Evolutionary conservation across 2,329 filamentous ascomycete species (phyloP).

Genomic region (Keithomyces neogunnii): DNA sequence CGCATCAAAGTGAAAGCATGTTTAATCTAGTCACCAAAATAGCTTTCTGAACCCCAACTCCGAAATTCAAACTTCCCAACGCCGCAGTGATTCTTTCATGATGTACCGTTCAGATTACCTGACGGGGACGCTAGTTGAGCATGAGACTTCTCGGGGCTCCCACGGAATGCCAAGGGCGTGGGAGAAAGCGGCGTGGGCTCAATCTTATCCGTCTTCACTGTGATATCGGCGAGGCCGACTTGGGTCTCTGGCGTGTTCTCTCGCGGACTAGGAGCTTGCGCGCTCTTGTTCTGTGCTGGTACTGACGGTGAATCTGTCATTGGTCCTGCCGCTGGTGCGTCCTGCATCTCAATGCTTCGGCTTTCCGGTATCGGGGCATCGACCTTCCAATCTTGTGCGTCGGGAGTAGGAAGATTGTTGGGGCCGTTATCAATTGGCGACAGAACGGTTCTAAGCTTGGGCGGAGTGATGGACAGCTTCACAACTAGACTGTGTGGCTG

Average conservation of each 20-base stretch:
- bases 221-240: slow-evolving; percentile 5
- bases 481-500: slow-evolving; percentile 59
- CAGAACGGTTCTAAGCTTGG: slow-evolving; percentile 25
- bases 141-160: slow-evolving; percentile 50
- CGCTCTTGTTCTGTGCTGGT: slow-evolving; percentile 7
- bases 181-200: slow-evolving; percentile 23
- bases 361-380: slow-evolving; percentile 10
- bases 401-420: slow-evolving; percentile 15
- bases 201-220: slow-evolving; percentile 6
- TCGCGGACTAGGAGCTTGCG: slow-evolving; percentile 3
- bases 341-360: slow-evolving; percentile 16
- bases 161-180: slow-evolving; percentile 48
- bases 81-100: slow-evolving; percentile 14
- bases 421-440: slow-evolving; percentile 13
- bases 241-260: neutral
- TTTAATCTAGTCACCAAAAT: neutral
- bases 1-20: neutral
- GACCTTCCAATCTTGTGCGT: slow-evolving; percentile 11
- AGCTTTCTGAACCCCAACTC: slow-evolving; percentile 6
- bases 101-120: slow-evolving; percentile 21
- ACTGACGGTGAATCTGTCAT: neutral
- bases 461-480: slow-evolving; percentile 52
- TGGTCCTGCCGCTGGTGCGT: slow-evolving; percentile 10
- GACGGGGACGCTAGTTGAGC: slow-evolving; percentile 20
- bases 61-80: slow-evolving; percentile 8